Evolutionary conservation across 495 filamentous ascomycete genomes (phyloP), one percentile per base, ranked within the genome.

Genomic region (Aspergillus ellipticus): DNA sequence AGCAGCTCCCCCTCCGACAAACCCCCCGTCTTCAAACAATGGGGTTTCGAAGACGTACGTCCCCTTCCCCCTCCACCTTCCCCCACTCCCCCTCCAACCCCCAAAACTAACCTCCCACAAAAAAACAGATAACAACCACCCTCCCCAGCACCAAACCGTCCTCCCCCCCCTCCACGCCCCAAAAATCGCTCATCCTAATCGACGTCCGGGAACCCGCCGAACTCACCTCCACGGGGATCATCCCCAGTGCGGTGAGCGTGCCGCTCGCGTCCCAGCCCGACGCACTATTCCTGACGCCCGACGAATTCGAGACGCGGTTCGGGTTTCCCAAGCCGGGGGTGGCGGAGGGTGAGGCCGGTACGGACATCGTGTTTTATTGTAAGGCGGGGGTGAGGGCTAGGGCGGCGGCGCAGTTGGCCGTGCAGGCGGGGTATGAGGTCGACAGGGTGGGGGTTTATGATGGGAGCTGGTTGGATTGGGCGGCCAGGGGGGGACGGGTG

Each of bases 401-500:
- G 19, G 82, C 88, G 4, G 93, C 92, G n/a, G 91, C 92, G 21
- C 79, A 84, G 64, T 67, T 97, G 73, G 93, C 93, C 48, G 74
- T 74, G 48, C 80, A 87, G 70, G 84, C 83, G 11, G 93, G 94
- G 21, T 97, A 87, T 79, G 71, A 75, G 59, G 81, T 81, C 4
- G 83, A 87, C 31, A 79, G 76, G 31, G 78, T 92, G 0, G 85
- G 84, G 35, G 91, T 96, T 76, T 96, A 94, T 74, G 76, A 78
- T 6, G 93, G 94, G 7, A 94, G 89, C 74, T 97, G 90, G 91
- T 45, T 88, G 60, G 93, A 97, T 71, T 98, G 93, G 93, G 78
- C 75, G 58, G 78, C 66, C 64, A 88, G 78, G 60, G 86, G 85
- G 0, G 89, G 87, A 0, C 69, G 73, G 71, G 75, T 84, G 11